Evolutionary conservation across 768 basidiomycete species (phyloP).

Genomic region (Saitozyma sp.): DNA sequence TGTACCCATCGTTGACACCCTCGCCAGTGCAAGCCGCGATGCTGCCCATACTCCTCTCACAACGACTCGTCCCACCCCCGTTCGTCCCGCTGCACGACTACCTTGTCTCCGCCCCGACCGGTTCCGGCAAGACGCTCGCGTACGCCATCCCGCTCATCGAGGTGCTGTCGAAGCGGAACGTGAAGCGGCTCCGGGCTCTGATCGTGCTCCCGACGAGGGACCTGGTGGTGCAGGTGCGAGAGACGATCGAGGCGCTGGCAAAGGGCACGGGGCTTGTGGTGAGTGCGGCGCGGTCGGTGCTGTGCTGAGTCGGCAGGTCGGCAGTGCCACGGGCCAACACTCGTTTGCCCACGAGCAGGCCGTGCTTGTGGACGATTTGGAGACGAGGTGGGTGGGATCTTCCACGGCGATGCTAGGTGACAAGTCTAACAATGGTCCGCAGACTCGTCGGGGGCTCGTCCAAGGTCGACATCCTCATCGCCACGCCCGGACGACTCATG

Average conservation of each 20-base stretch:
- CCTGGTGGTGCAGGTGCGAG: slow-evolving; percentile 84
- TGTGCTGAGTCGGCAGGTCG: slow-evolving; percentile 56
- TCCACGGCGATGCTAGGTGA: neutral
- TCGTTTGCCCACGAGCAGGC: slow-evolving; percentile 89
- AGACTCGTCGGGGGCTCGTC: slow-evolving; percentile 83
- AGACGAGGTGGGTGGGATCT: slow-evolving; percentile 56
- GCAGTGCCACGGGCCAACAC: slow-evolving; percentile 87
- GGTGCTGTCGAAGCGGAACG: slow-evolving; percentile 69
- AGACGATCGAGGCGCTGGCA: slow-evolving; percentile 80
- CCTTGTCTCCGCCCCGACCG: slow-evolving; percentile 94
- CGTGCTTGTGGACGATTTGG: slow-evolving; percentile 68
- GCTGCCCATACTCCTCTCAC: slow-evolving; percentile 73
- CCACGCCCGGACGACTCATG: slow-evolving; percentile 91
- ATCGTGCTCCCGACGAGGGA: slow-evolving; percentile 92
- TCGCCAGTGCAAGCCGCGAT: slow-evolving; percentile 79
- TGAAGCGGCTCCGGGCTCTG: slow-evolving; percentile 82
- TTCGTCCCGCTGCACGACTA: slow-evolving; percentile 74
- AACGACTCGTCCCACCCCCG: slow-evolving; percentile 58
- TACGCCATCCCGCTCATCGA: slow-evolving; percentile 92
- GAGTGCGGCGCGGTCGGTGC: slow-evolving; percentile 13
- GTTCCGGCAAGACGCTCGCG: slow-evolving; percentile 96
- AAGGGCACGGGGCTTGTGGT: slow-evolving; percentile 89
- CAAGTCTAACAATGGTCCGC: neutral
- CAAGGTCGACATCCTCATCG: slow-evolving; percentile 89
- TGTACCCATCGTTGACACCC: slow-evolving; percentile 2